These are phyloP conservation scores for Clonostachys solani DNA, from an alignment of 2,329 filamentous ascomycete species.

Conservation along the genomic window DNA sequence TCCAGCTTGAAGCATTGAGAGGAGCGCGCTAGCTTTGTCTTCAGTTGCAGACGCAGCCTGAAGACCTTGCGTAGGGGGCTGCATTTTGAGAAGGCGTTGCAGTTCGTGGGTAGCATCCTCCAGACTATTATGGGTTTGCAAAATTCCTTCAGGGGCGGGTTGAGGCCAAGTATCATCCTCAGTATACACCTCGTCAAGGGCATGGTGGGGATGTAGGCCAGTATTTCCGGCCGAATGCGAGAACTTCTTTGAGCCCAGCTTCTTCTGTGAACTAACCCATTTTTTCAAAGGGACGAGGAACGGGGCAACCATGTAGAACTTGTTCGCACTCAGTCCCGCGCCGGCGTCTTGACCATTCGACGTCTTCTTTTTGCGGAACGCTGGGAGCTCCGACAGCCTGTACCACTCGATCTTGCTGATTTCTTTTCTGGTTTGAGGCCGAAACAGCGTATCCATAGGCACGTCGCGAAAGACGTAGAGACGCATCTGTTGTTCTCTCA, in stretches of 20 bases:
- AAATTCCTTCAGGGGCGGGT: slow-evolving; percentile 20
- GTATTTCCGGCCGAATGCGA: slow-evolving; percentile 32
- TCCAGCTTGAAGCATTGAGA: slow-evolving; percentile 46
- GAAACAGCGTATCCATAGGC: slow-evolving; percentile 81
- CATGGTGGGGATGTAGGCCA: slow-evolving; percentile 31
- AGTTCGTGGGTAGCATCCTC: slow-evolving; percentile 48
- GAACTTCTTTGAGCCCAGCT: slow-evolving; percentile 52
- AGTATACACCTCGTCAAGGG: slow-evolving; percentile 50
- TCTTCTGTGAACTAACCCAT: slow-evolving; percentile 85
- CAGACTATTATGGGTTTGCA: slow-evolving; percentile 33
- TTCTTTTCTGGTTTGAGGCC: slow-evolving; percentile 89
- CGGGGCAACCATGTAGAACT: slow-evolving; percentile 97
- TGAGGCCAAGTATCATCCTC: slow-evolving; percentile 56
- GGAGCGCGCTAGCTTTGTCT: slow-evolving; percentile 45
- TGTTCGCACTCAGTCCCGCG: slow-evolving; percentile 61
- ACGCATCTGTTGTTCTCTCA: slow-evolving; percentile 89
- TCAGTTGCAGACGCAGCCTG: slow-evolving; percentile 25
- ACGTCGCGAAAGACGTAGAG: slow-evolving; percentile 90
- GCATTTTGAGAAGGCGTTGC: slow-evolving; percentile 50
- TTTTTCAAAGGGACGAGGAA: slow-evolving; percentile 83
- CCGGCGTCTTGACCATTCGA: slow-evolving; percentile 44
- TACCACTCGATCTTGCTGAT: slow-evolving; percentile 98
- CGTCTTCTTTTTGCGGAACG: slow-evolving; percentile 65
- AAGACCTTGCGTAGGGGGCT: slow-evolving; percentile 45
- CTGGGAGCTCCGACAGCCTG: slow-evolving; percentile 81